phyloP scores from a whole-genome alignment of 345 rosid genomes.

The Bruguiera gymnorhiza region DNA sequence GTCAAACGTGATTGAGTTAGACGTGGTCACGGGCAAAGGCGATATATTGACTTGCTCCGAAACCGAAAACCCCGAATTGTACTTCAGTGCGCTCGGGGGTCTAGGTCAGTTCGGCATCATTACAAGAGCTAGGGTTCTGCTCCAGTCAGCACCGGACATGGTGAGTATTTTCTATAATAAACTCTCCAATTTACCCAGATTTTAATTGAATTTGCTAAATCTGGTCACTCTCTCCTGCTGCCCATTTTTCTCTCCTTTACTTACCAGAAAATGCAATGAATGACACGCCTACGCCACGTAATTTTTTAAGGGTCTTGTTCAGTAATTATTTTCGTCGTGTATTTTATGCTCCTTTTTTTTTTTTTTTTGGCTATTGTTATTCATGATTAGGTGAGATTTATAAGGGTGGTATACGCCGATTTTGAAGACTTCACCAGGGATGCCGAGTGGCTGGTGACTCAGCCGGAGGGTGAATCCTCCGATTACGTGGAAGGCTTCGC shows the following conservation, averaged over 20 bases:
- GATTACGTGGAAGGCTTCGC: conserved; percentile 92
- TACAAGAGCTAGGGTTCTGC: conserved; percentile 68
- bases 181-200: too few relatives aligned
- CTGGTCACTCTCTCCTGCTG: too few relatives aligned
- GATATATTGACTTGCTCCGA: conserved; percentile 56
- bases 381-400: conserved; percentile 78
- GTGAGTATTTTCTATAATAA: conserved; percentile 23
- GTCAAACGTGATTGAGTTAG: conserved; percentile 80
- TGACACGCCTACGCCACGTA: conserved; percentile 25
- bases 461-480: conserved; percentile 44
- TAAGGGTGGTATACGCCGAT: conserved; percentile 73
- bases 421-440: conserved; percentile 66
- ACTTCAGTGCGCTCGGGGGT: conserved; percentile 74
- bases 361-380: background rate
- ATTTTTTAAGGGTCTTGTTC: background rate
- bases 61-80: conserved; percentile 54
- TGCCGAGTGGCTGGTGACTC: conserved; percentile 80
- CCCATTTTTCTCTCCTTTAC: too few relatives aligned
- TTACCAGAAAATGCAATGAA: conserved; percentile 22
- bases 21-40: conserved; percentile 84
- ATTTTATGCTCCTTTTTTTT: too few relatives aligned
- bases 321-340: background rate
- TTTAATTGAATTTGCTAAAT: too few relatives aligned
- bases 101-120: conserved; percentile 93
- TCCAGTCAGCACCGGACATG: conserved; percentile 79